Evolutionary conservation across 2,329 filamentous ascomycete species (phyloP).

Genomic region (Aspergillus novoparasiticus): DNA sequence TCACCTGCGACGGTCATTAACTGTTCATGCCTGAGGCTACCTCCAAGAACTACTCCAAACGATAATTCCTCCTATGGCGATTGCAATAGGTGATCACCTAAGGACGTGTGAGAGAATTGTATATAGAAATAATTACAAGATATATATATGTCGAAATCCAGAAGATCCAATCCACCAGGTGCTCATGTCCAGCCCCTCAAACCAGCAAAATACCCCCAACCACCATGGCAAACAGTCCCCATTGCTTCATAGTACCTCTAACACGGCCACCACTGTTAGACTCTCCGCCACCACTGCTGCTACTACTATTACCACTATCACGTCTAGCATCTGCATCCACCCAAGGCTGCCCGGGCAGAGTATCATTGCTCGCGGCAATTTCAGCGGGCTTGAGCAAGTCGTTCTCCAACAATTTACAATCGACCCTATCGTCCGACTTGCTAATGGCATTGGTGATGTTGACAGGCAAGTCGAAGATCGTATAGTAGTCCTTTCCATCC

Average conservation of each 20-base stretch:
- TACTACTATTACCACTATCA: not conserved
- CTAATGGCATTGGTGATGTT: constrained; percentile 66
- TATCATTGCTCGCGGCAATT: constrained; percentile 23
- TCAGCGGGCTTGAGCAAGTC: constrained; percentile 19
- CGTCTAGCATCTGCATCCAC: constrained; percentile 6
- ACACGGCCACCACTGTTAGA: not conserved
- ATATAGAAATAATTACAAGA: not conserved
- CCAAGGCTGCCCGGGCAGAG: constrained; percentile 29
- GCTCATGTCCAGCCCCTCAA: not conserved
- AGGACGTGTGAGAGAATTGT: not conserved
- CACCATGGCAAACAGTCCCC: constrained; percentile 11
- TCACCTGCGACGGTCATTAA: not conserved
- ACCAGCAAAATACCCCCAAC: constrained; percentile 4
- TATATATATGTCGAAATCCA: not conserved
- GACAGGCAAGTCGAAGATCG: constrained; percentile 71
- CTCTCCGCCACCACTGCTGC: not conserved
- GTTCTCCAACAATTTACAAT: constrained; percentile 30
- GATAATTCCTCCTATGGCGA: not conserved
- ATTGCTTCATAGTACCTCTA: not conserved
- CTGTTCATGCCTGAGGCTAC: not conserved
- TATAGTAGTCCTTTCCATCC: constrained; percentile 66
- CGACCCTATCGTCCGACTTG: constrained; percentile 24
- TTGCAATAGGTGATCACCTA: not conserved
- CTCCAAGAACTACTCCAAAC: not conserved
- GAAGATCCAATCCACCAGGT: not conserved